Percentiles rank a stretch among this genome's conserved stretches.
phyloP scores from a whole-genome alignment of 176 grass and related monocot species.

The Typha latifolia region DNA sequence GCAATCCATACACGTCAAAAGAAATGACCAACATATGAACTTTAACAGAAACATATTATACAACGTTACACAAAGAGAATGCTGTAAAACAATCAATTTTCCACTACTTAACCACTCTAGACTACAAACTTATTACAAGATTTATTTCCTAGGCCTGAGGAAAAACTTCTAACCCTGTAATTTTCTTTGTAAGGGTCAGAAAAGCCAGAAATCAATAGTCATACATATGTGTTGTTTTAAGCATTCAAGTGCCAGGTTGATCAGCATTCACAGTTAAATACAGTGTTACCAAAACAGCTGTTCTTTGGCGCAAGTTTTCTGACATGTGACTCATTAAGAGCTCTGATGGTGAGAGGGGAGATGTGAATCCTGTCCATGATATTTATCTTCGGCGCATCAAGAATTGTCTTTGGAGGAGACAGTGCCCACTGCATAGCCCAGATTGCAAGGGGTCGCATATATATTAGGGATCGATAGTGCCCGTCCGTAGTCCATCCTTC shows the following conservation, averaged over 20 bases:
- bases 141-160: background rate
- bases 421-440: conserved; percentile 90
- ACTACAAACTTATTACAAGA: too few relatives aligned
- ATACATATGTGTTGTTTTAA: background rate
- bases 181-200: background rate
- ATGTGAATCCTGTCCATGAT: conserved; percentile 62
- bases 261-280: conserved; percentile 48
- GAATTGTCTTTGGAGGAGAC: conserved; percentile 39
- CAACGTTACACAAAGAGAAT: conserved; percentile 4
- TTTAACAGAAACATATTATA: background rate
- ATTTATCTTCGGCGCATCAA: conserved; percentile 69
- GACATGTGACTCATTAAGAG: conserved; percentile 33
- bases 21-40: background rate
- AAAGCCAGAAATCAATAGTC: background rate
- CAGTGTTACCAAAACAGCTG: conserved; percentile 40
- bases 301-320: conserved; percentile 54
- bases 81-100: background rate
- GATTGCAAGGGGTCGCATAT: conserved; percentile 84
- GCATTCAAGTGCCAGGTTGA: background rate
- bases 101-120: too few relatives aligned
- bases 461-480: conserved; percentile 82
- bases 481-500: conserved; percentile 85
- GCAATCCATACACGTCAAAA: too few relatives aligned
- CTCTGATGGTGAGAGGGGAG: conserved; percentile 41
- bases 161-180: background rate